A percentile compares a stretch with the other conserved stretches of the same genome.
These are phyloP conservation scores for Annona cherimola DNA, from an alignment of 164 flowering plant species.

Conservation along the genomic window DNA sequence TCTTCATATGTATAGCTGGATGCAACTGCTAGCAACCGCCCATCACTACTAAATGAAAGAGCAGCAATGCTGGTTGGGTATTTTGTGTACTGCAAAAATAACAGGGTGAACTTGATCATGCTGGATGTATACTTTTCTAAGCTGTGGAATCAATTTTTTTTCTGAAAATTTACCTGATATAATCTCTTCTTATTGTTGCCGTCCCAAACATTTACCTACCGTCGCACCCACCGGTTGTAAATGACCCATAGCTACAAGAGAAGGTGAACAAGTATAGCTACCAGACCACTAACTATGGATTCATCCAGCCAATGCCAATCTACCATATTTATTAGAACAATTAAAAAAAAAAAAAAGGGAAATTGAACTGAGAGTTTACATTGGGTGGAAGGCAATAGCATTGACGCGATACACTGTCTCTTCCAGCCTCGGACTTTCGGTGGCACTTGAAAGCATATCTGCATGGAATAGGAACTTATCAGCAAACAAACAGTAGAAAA, in stretches of 20 bases:
- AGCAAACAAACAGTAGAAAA: no score
- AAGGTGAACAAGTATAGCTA: background rate
- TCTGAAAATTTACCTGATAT: slow-evolving; percentile 54
- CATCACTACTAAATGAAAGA: slow-evolving; percentile 89
- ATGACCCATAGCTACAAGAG: slow-evolving; percentile 71
- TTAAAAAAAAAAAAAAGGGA: no score
- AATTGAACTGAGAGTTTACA: slow-evolving; percentile 65
- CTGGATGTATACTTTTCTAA: background rate
- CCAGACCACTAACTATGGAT: no score
- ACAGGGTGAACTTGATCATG: background rate
- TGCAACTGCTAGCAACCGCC: slow-evolving; percentile 82
- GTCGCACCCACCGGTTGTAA: slow-evolving; percentile 82
- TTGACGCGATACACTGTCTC: slow-evolving; percentile 89
- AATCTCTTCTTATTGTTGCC: slow-evolving; percentile 93
- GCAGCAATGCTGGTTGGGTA: slow-evolving; percentile 91
- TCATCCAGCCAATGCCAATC: no score
- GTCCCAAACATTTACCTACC: slow-evolving; percentile 15
- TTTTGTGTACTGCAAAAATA: slow-evolving; percentile 52
- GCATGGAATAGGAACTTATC: slow-evolving; percentile 13
- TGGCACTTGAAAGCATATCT: slow-evolving; percentile 99
- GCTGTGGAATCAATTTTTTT: background rate
- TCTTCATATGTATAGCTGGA: slow-evolving; percentile 93
- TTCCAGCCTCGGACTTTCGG: slow-evolving; percentile 90
- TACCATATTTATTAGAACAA: no score
- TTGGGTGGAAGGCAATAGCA: slow-evolving; percentile 91